Conservation (phyloP, 208 protist species). For the Leptomonas pyrrhocoris region DNA sequence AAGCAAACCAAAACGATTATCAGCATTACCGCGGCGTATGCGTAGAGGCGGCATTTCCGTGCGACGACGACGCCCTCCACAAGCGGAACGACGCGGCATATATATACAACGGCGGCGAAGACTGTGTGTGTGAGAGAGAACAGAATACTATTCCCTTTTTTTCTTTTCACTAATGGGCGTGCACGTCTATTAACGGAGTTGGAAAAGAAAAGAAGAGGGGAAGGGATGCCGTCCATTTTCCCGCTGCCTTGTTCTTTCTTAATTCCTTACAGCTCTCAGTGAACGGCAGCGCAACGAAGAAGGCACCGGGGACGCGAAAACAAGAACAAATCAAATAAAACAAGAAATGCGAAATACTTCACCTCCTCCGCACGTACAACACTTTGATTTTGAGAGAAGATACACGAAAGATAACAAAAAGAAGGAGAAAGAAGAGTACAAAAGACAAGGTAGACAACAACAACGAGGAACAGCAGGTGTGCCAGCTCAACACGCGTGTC, state of each 20-base stretch:
- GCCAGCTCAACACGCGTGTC: no score
- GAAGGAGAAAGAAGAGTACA: no score
- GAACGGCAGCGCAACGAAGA: constrained; percentile 6
- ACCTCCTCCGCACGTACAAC: not conserved
- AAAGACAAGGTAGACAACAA: no score
- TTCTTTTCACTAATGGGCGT: no score
- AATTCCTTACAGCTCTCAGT: not conserved
- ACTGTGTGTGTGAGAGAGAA: not conserved
- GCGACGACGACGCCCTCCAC: not conserved
- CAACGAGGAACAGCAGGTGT: no score
- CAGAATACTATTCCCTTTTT: no score
- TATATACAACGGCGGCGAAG: not conserved
- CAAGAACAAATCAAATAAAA: not conserved
- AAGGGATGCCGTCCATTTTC: not conserved
- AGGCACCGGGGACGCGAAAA: constrained; percentile 2
- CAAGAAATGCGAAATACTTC: not conserved
- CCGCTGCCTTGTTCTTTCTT: not conserved
- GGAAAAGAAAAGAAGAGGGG: not conserved
- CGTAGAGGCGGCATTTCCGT: no score
- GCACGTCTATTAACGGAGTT: not conserved
- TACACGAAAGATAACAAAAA: no score
- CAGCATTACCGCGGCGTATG: no score
- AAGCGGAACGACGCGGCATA: not conserved
- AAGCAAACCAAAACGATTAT: no score
- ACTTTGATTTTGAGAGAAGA: no score